Conservation (phyloP, 345 rosid species). For the Populus simonii region DNA sequence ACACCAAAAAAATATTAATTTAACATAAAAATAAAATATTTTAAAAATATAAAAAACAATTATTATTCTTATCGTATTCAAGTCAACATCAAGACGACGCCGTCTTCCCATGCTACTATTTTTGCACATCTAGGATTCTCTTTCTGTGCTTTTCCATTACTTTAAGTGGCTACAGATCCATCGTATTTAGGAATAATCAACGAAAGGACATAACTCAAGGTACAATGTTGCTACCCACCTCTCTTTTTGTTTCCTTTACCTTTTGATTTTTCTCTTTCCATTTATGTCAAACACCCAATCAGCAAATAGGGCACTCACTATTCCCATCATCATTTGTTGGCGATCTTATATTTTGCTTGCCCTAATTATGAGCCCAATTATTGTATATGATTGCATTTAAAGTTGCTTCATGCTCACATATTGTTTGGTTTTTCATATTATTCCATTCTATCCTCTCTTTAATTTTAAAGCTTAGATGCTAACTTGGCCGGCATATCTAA, state of each 20-base stretch:
- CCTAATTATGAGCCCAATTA: neutral
- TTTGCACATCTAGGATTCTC: too few species aligned
- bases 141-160: too few species aligned
- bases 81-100: too few species aligned
- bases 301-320: neutral
- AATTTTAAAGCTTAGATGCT: too few species aligned
- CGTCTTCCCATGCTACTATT: too few species aligned
- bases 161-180: too few species aligned
- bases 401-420: neutral
- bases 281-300: neutral
- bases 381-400: neutral
- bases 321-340: neutral
- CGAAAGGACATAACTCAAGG: neutral
- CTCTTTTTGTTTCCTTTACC: neutral
- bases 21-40: too few species aligned
- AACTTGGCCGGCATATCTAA: too few species aligned
- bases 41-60: too few species aligned
- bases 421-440: neutral
- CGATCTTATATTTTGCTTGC: neutral
- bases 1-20: too few species aligned
- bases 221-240: neutral
- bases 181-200: neutral
- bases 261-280: neutral
- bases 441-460: neutral
- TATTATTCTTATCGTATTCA: too few species aligned